Evolutionary conservation across 2,329 filamentous ascomycete genomes (phyloP).

Genomic region (Claviceps arundinis): DNA sequence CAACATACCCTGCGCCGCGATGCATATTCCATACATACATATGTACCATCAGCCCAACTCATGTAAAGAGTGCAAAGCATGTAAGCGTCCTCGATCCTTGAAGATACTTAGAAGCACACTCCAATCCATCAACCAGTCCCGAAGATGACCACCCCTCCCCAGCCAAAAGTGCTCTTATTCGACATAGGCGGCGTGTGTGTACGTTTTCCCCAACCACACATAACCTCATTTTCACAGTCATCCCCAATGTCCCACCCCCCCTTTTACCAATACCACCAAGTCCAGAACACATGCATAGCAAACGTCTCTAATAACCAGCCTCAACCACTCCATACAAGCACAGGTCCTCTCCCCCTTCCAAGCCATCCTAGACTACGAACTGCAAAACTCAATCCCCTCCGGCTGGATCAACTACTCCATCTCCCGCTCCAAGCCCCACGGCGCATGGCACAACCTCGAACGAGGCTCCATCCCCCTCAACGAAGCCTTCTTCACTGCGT

Average conservation of each 20-base stretch:
- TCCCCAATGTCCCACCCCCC: too few species aligned
- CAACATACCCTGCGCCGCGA: too few species aligned
- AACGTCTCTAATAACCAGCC: background rate
- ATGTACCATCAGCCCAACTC: too few species aligned
- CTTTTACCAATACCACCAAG: too few species aligned
- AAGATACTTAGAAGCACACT: constrained; percentile 1
- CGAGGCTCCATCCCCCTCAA: constrained; percentile 70
- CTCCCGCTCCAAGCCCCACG: constrained; percentile 60
- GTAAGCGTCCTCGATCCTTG: background rate
- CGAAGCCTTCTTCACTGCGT: constrained; percentile 59
- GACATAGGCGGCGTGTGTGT: constrained; percentile 96
- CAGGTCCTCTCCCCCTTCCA: constrained; percentile 85
- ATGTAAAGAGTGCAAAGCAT: too few species aligned
- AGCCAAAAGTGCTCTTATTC: constrained; percentile 70
- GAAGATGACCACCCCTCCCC: constrained; percentile 29
- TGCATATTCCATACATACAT: too few species aligned
- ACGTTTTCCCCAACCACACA: constrained; percentile 30
- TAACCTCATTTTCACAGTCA: background rate
- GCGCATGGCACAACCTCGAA: constrained; percentile 82
- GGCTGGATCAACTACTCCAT: constrained; percentile 92
- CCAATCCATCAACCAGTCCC: constrained; percentile 15
- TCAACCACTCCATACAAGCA: background rate
- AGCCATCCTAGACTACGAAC: constrained; percentile 83
- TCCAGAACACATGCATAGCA: background rate
- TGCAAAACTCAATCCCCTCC: constrained; percentile 54